Evolutionary conservation across 2,329 filamentous ascomycete species (phyloP), one percentile per base, ranked within the genome.

Genomic region (Aspergillus spinulosporus): DNA sequence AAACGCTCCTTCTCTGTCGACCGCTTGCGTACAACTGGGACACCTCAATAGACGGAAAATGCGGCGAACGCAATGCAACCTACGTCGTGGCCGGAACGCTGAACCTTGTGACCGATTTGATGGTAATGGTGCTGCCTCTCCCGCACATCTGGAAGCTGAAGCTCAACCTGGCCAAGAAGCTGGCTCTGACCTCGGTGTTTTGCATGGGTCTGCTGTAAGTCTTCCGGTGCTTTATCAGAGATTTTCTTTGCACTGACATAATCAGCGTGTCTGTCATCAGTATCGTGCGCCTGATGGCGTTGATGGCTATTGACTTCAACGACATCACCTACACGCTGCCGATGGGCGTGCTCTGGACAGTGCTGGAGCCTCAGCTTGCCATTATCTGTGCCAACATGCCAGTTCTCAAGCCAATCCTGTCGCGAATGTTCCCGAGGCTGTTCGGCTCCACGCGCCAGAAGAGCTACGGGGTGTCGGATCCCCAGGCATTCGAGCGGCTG

Each of bases 141-240:
- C 63, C 63, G 2, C 56, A 64, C 21, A 60, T 68, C 11, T 64
- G 59, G 60, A 58, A 57, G 9, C 52, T 68, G 7, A 62, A 66
- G 42, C 49, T 68, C 34, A 44, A 52, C 5, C 29, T 52, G 5
- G 52, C 36, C 7, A 58, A 52, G 39, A 67, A 62, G 44, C 11
- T 66, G 15, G 64, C 48, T n/a, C 54, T 68, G 9, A 52, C 42
- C 5, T 26, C 50, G 5, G 60, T 62, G 9, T 68, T 68, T 36
- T 54, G 49, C 2, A 31, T 67, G 2, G 66, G 65, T 12, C 46
- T 64, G 3, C 57, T 65, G 66, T 69, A 59, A 54, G 7, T 32
- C 6, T 5, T 5, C 15, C 3, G 15, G 5, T 42, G 15, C 14
- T 42, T 21, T 21, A 21, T 21, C 21, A 21, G 21, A 21, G 9